Base-by-base conservation (phyloP, 352 stramenopile species). In the Phytophthora citricola region DNA sequence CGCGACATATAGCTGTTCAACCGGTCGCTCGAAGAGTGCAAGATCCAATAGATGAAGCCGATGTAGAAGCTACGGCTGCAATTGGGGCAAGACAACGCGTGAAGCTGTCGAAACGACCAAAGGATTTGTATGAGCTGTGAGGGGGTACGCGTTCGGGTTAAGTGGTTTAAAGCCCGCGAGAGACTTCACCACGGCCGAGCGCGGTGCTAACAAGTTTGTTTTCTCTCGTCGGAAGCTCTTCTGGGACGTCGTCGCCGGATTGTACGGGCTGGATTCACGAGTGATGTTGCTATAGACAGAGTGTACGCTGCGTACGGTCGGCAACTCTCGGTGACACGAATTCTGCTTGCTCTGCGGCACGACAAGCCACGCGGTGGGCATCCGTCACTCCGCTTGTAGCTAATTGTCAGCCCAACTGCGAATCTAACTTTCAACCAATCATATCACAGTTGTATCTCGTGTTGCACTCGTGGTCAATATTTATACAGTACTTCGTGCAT, bases 181-280 rank as follows among this genome's bases (percentile, higher is more conserved):
- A 52, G 26, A 40, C 4, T 52, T 40, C 45, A 36, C 15, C 1
- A 1, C 27, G 5, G 45, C 27, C 10, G 48, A 56, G 6, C 17
- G 48, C 6, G 48, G 48, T 6, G 32, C 31, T 6, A 56, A 45
- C 3, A 45, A 44, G n/a, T 44, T 56, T 34, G 17, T 32, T 3
- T 56, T 34, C 20, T 56, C 48, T 17, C 31, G 10, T 6, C 48
- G 48, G 3, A 56, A 56, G 7, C 1, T 56, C 0, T 56, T 56
- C 32, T 56, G 48, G 20, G 32, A 56, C 32, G 17, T 56, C 8
- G 9, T 56, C 5, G 17, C 32, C 3, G 15, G n/a, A 15, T 40
- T 55, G 48, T 55, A 31, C 48, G 48, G 5, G 4, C 48, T 7
- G 48, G 48, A 20, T 55, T 44, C 31, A 55, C 48, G 17, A 55